Percentiles rank a stretch among this genome's conserved stretches.
These are phyloP conservation scores for Sechiopsis laciniata DNA, from an alignment of 306 rosid genomes.

Conservation along the genomic window DNA sequence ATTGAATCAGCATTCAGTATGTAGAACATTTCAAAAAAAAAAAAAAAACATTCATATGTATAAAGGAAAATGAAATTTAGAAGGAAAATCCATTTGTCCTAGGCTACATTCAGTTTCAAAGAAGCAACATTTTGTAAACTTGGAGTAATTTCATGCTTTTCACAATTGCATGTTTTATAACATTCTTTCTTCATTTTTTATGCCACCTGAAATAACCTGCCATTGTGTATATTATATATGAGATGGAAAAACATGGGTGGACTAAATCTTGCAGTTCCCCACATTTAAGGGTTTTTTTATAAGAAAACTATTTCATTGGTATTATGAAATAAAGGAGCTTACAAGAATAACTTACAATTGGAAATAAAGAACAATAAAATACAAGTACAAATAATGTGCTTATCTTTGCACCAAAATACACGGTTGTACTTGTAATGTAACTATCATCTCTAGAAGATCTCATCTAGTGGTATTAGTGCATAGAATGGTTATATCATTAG, in stretches of 20 bases:
- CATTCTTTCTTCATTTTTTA: not conserved
- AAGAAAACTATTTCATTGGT: no score
- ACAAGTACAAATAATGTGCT: no score
- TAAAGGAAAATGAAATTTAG: not conserved
- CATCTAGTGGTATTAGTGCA: not conserved
- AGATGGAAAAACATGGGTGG: conserved; percentile 6
- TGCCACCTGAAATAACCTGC: not conserved
- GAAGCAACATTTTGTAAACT: not conserved
- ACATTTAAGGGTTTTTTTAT: no score
- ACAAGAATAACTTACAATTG: no score
- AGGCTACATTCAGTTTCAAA: not conserved
- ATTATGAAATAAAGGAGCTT: no score
- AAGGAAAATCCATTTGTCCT: not conserved
- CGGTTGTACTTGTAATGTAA: no score
- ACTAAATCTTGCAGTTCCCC: not conserved
- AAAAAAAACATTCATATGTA: not conserved
- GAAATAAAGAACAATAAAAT: no score
- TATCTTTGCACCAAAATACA: no score
- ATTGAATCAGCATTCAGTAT: not conserved
- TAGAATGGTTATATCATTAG: not conserved
- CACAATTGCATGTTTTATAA: not conserved
- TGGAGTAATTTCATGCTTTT: not conserved
- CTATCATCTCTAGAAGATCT: no score
- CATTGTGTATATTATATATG: not conserved
- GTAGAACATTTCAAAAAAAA: no score